Evolutionary conservation across 148 eudicot genomes (phyloP), one percentile per base, ranked within the genome.

Genomic region (Rhododendron henanense): DNA sequence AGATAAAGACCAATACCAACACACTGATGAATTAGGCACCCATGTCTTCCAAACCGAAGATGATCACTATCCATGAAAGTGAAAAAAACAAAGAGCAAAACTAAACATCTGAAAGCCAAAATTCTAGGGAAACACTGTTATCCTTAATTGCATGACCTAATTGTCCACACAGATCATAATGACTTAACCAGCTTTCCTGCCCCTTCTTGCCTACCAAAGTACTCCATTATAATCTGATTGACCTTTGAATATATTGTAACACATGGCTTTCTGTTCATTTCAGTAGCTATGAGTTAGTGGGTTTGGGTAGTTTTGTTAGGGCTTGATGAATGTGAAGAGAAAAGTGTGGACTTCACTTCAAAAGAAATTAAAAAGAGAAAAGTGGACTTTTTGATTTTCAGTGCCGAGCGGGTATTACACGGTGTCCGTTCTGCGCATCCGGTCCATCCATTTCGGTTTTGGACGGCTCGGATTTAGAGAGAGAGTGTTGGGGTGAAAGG

Each of bases 221-320:
- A 18, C 45, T 10, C 5, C 13, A 55, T 74, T 13, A 16, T 74
- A 6, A 37, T 55, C 8, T 41, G 50, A 77, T 77, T 77, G 51
- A 41, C 51, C 50, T 65, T n/a, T 2, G 31, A n/a, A 5, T 45
- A 14, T 75, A 18, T 35, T 0, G 3, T 18, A 55, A 18, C 23
- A 15, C 53, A 3, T 14, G 53, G 50, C 7, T 8, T 41, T 6
- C 53, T 44, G 15, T 2, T 79, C 39, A 50, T 50, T 79, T 79
- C 4, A 50, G 39, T 13, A 25, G 59, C 63, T 11, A 28, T 48
- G 18, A 19, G 83, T 31, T 81, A 23, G 78, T 82, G 84, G 84
- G 84, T 23, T 61, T 82, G 84, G 84, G n/a, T 82, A 82, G 53
- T 63, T 82, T 41, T 82, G 75, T 39, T 82, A 73, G 82, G 59